Conservation (phyloP, 352 stramenopile species). For the Globisporangium perplexum region DNA sequence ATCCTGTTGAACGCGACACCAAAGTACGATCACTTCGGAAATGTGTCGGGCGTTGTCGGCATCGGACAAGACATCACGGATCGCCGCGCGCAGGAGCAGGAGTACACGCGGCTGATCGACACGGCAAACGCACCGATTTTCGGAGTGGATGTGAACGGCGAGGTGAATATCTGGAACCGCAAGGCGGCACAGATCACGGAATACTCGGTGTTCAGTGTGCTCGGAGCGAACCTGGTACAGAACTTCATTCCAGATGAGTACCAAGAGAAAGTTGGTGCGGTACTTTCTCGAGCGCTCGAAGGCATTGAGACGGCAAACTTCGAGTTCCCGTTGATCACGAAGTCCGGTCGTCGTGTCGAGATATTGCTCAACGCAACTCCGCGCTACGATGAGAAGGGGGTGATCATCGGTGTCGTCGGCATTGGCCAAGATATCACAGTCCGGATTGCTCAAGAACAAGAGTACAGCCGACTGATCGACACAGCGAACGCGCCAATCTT, state of each 20-base stretch:
- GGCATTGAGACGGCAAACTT: constrained; percentile 77
- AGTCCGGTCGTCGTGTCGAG: constrained; percentile 63
- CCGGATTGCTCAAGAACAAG: constrained; percentile 48
- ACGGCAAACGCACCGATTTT: constrained; percentile 90
- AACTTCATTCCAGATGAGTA: constrained; percentile 85
- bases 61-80: constrained; percentile 84
- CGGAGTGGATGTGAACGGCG: constrained; percentile 75
- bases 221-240: constrained; percentile 84
- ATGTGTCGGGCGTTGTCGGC: constrained; percentile 69
- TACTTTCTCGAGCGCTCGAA: constrained; percentile 58
- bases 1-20: constrained; percentile 77
- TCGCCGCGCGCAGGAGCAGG: constrained; percentile 77
- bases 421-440: constrained; percentile 72
- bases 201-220: constrained; percentile 86
- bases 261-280: constrained; percentile 43
- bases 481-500: constrained; percentile 67
- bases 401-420: constrained; percentile 70
- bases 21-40: constrained; percentile 70
- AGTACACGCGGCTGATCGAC: constrained; percentile 86
- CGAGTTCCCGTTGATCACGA: constrained; percentile 86
- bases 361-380: constrained; percentile 83
- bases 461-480: constrained; percentile 64
- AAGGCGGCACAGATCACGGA: constrained; percentile 89
- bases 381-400: constrained; percentile 52
- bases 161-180: constrained; percentile 89